A percentile compares a stretch with the other conserved stretches of the same genome.
phyloP scores from a whole-genome alignment of 2,329 filamentous ascomycete species.

The Hypoxylon sp. region DNA sequence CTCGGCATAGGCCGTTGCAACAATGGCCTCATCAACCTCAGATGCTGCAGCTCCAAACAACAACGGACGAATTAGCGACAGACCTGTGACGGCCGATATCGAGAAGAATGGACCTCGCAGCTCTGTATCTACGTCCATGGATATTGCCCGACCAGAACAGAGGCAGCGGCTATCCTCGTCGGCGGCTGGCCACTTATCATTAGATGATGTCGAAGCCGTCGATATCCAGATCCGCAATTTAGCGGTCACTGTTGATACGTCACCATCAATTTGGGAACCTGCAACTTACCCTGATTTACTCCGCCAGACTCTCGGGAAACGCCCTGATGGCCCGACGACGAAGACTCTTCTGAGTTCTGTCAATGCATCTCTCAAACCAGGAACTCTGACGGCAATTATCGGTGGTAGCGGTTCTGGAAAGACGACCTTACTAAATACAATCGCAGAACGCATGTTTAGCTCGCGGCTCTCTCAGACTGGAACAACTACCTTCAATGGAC shows the following conservation, averaged over 20 bases:
- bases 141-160: slow-evolving; percentile 28
- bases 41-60: slow-evolving; percentile 4
- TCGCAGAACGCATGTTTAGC: slow-evolving; percentile 78
- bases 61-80: slow-evolving; percentile 26
- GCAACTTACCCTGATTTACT: slow-evolving; percentile 62
- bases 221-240: slow-evolving; percentile 63
- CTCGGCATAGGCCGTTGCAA: neutral
- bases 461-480: slow-evolving; percentile 68
- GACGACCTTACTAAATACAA: slow-evolving; percentile 78
- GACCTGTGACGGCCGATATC: slow-evolving; percentile 17
- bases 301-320: slow-evolving; percentile 55
- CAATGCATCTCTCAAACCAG: slow-evolving; percentile 73
- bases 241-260: slow-evolving; percentile 70
- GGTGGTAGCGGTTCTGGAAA: slow-evolving; percentile 82
- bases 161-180: slow-evolving; percentile 28
- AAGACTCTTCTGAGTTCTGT: slow-evolving; percentile 75
- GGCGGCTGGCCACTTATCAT: slow-evolving; percentile 43
- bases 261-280: slow-evolving; percentile 67
- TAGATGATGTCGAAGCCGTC: slow-evolving; percentile 62
- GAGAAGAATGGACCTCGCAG: slow-evolving; percentile 39
- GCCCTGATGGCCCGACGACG: slow-evolving; percentile 51
- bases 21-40: slow-evolving; percentile 30
- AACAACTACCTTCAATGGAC: slow-evolving; percentile 73
- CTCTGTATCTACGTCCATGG: slow-evolving; percentile 44
- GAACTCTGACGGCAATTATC: slow-evolving; percentile 81